Evolutionary conservation across 805 yeast species (phyloP), one percentile per base, ranked within the genome.

Genomic region (Yarrowia phangngaensis): DNA sequence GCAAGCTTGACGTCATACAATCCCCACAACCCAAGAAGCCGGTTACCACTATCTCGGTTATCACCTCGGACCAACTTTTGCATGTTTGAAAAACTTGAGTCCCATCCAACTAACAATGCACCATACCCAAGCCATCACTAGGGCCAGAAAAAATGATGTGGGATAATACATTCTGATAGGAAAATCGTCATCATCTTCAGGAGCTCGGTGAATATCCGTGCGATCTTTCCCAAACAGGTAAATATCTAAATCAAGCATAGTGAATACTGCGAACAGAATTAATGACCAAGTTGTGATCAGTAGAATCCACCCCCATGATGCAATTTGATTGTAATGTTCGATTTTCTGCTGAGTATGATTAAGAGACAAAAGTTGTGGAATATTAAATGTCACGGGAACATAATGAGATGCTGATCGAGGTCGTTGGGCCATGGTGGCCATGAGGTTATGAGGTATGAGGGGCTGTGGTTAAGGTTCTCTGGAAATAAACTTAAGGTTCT

Each of bases 91-190:
- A 51, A 84, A 66, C 63, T 85, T 85, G 74, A 84, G 71, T 27
- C 92, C 89, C 34, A 79, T 70, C 95, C 95, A 85, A 8, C 88
- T 77, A 3, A 74, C 66, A 8, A 79, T 65, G 31, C 88, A 77
- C 94, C 95, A 84, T 4, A 78, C 62, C 84, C 84, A 79, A 1
- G 64, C 58, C 13, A 66, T 60, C 7, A 67, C 70, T 4, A 70
- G 66, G 9, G 63, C 33, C 20, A 70, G 55, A 8, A 66, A 45
- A 5, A 64, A 15, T 1, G 70, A 58, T 6, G 64, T 55, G 1
- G 67, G 61, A 53, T 70, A 68, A 55, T 73, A 73, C 24, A 61
- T 61, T 6, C 56, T 58, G 4, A 71, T 55, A 1, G 74, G 73
- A 53, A 64, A 63, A 27, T 69, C 74, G 15, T 64, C 61, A 8